Evolutionary conservation across 1,284 basidiomycete genomes (phyloP), one percentile per base, ranked within the genome.

Genomic region (Papiliotrema nemorosa): DNA sequence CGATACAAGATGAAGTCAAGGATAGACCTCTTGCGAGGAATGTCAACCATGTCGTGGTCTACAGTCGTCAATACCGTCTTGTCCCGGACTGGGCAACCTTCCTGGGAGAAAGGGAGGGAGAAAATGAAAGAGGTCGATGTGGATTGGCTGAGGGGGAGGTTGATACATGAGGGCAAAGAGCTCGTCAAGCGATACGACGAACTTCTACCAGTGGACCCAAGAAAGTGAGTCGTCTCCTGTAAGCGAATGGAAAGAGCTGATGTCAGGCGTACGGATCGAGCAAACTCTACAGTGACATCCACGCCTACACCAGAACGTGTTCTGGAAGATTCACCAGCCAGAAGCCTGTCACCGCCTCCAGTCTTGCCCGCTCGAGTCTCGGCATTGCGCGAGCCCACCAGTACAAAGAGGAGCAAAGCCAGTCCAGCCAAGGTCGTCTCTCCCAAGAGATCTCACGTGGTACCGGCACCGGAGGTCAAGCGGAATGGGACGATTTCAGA

Each of bases 1-100:
- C 88, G 91, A 57, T 89, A 91, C 76, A 92, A 91, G 71, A 82
- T 96, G 63, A 85, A 86, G 63, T 84, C 89, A 64, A 82, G 90
- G 29, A 87, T 93, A 57, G 90, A 93, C 40, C 84, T 91, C 66
- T 78, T 94, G 52, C 82, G 81, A 55, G 78, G 57, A 31, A 62
- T 72, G 54, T 59, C 66, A 2, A 53, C 45, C 5, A 34, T 50
- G 9, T 49, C 63, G 36, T 71, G 69, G 69, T 33, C 53, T 7
- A 39, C 53, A 0, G 56, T 69, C 2, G 61, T 70, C 14, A 44
- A 22, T 3, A 63, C 62, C 2, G 58, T 67, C 5, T 38, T 67
- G 7, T 47, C 58, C 7, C 40, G 64, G 10, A 34, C 47, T 14
- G 37, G 41, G 20, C 44, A 49, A 16, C 34, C 36, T 1, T 40